A percentile compares a stretch with the other conserved stretches of the same genome.
These are phyloP conservation scores for Pulveroboletus frians DNA, from an alignment of 768 basidiomycete species.

Conservation along the genomic window DNA sequence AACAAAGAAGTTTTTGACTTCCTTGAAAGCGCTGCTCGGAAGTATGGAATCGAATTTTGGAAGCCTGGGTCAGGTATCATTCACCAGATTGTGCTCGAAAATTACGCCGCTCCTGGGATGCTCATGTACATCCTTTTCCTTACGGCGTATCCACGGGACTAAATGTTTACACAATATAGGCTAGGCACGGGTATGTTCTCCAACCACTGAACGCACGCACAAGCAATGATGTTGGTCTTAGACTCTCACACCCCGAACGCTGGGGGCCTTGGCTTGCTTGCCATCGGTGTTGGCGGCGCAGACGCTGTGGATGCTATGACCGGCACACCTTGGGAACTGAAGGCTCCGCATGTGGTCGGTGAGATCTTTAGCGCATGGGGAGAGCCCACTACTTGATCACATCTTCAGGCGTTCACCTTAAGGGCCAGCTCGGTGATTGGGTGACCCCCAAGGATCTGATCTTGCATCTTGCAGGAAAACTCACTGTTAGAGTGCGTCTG, in stretches of 20 bases:
- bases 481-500: conserved; percentile 78
- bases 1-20: conserved; percentile 99
- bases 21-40: conserved; percentile 82
- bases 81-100: conserved; percentile 97
- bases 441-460: conserved; percentile 95
- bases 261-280: conserved; percentile 91
- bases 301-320: conserved; percentile 99
- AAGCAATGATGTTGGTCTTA: conserved; percentile 22
- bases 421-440: conserved; percentile 86
- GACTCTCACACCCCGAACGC: conserved; percentile 99
- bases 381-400: background rate
- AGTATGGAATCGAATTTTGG: conserved; percentile 98
- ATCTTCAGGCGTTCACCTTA: conserved; percentile 73
- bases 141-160: background rate
- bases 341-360: conserved; percentile 84
- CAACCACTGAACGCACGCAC: background rate
- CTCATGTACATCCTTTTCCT: conserved; percentile 57
- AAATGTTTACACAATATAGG: conserved; percentile 38
- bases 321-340: conserved; percentile 96
- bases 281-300: conserved; percentile 98
- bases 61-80: conserved; percentile 86
- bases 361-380: conserved; percentile 16
- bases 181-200: conserved; percentile 66
- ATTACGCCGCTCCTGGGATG: conserved; percentile 94
- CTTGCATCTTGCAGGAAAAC: conserved; percentile 85